Evolutionary conservation across 495 filamentous ascomycete genomes (phyloP).

Genomic region (Choiromyces venosus): DNA sequence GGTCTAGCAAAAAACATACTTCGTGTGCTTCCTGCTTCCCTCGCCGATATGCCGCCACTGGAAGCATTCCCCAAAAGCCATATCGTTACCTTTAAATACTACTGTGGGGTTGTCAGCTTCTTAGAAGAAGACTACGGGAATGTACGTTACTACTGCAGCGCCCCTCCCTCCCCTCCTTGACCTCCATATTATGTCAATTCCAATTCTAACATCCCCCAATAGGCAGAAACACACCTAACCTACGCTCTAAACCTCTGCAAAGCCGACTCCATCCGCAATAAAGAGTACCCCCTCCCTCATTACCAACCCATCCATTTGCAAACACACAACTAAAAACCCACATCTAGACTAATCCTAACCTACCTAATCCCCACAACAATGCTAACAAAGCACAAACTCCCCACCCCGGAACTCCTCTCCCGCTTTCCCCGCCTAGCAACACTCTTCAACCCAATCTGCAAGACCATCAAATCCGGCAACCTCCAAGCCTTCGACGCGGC

Average conservation of each 20-base stretch:
- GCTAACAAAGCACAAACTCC: slow-evolving; percentile 77
- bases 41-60: slow-evolving; percentile 69
- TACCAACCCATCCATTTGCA: neutral
- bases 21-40: slow-evolving; percentile 66
- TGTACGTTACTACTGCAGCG: slow-evolving; percentile 31
- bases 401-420: slow-evolving; percentile 61
- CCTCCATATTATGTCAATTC: slow-evolving; percentile 42
- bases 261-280: slow-evolving; percentile 62
- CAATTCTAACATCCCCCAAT: neutral
- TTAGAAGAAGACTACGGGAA: slow-evolving; percentile 80
- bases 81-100: slow-evolving; percentile 94
- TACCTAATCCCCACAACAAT: slow-evolving; percentile 91
- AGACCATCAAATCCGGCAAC: slow-evolving; percentile 73
- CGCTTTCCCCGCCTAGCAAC: slow-evolving; percentile 70
- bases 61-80: slow-evolving; percentile 76
- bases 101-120: slow-evolving; percentile 81
- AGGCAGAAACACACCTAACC: slow-evolving; percentile 76
- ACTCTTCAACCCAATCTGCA: slow-evolving; percentile 69
- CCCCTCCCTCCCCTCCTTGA: slow-evolving; percentile 41
- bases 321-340: slow-evolving; percentile 39
- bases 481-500: slow-evolving; percentile 79
- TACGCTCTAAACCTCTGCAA: slow-evolving; percentile 74
- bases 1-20: slow-evolving; percentile 86
- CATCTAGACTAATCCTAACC: slow-evolving; percentile 73
- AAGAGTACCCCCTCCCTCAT: slow-evolving; percentile 53